phyloP scores from a whole-genome alignment of 2,329 filamentous ascomycete species.

The Pseudogymnoascus sp. region DNA sequence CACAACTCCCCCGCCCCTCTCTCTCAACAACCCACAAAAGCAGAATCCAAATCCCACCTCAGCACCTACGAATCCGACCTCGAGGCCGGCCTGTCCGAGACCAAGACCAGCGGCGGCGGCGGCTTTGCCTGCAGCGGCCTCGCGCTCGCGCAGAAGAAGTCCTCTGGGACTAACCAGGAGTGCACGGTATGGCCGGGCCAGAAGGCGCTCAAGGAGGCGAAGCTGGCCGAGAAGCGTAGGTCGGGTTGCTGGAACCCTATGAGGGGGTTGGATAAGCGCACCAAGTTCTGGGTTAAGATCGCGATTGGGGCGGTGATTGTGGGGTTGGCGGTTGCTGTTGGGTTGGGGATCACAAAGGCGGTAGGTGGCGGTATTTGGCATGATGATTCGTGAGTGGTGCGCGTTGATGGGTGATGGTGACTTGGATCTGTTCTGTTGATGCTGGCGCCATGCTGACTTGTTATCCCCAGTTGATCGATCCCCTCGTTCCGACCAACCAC shows the following conservation, averaged over 20 bases:
- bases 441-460: neutral
- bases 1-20: constrained; percentile 15
- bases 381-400: neutral
- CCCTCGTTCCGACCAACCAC: neutral
- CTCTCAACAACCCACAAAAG: constrained; percentile 19
- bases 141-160: neutral
- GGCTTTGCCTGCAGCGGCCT: too few relatives aligned
- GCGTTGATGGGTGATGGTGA: too few relatives aligned
- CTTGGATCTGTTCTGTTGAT: neutral
- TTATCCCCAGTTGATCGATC: neutral
- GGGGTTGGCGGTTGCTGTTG: constrained; percentile 45
- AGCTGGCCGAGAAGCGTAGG: constrained; percentile 48
- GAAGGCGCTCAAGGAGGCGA: constrained; percentile 51
- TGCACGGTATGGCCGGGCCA: constrained; percentile 52
- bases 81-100: constrained; percentile 16
- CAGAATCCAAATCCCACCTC: constrained; percentile 20
- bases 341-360: constrained; percentile 53
- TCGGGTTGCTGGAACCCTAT: constrained; percentile 43
- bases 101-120: constrained; percentile 7
- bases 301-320: constrained; percentile 43
- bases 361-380: constrained; percentile 51
- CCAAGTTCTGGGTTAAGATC: constrained; percentile 46
- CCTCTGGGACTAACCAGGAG: constrained; percentile 31
- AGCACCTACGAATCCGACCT: constrained; percentile 20
- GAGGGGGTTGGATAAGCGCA: constrained; percentile 44